Percentiles rank a stretch among this genome's conserved stretches.
phyloP scores from a whole-genome alignment of 257 asterid genomes.

The Forsythia suspensa region DNA sequence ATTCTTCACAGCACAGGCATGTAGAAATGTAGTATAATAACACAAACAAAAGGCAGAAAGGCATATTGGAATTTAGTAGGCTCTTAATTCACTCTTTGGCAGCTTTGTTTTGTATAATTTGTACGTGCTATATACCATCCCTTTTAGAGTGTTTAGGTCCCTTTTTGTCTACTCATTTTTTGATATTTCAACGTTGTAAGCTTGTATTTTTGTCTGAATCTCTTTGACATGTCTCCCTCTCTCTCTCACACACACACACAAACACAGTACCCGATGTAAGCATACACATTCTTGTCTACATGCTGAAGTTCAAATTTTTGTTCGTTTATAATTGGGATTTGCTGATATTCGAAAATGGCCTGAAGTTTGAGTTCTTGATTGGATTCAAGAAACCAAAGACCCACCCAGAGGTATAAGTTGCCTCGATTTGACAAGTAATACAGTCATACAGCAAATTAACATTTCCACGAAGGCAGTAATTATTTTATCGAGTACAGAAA shows the following conservation, averaged over 20 bases:
- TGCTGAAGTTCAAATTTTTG: conserved; percentile 13
- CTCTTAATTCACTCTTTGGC: conserved; percentile 21
- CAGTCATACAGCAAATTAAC: too few relatives aligned
- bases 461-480: too few relatives aligned
- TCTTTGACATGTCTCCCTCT: conserved; percentile 33
- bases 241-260: conserved; percentile 8
- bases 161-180: conserved; percentile 37
- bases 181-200: conserved; percentile 33
- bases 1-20: conserved; percentile 38
- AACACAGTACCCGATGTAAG: conserved; percentile 24
- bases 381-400: too few relatives aligned
- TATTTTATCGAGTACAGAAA: too few relatives aligned
- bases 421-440: too few relatives aligned
- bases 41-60: conserved; percentile 22
- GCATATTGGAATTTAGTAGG: conserved; percentile 34
- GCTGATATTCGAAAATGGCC: background rate
- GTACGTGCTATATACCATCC: conserved; percentile 20
- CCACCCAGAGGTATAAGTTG: too few relatives aligned
- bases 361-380: too few relatives aligned
- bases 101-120: conserved; percentile 29
- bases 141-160: conserved; percentile 29
- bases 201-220: conserved; percentile 45
- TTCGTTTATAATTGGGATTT: conserved; percentile 21
- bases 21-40: conserved; percentile 18
- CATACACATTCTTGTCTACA: conserved; percentile 17